phyloP scores from a whole-genome alignment of 129 eudicot genomes.

The Flaveria bidentis region DNA sequence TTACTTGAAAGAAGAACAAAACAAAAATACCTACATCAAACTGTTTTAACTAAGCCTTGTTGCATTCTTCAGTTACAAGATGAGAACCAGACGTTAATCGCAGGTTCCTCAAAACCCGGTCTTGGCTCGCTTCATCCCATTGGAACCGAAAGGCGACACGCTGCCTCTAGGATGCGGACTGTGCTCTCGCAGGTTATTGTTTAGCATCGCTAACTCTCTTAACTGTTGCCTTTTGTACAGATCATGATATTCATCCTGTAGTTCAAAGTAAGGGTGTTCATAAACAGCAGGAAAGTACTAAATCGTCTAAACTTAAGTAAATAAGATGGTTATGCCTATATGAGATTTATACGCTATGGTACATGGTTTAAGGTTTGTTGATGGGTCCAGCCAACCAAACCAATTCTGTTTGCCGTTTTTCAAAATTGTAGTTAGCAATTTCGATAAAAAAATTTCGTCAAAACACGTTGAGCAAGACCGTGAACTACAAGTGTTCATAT shows the following conservation, averaged over 20 bases:
- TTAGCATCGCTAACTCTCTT: conserved; percentile 77
- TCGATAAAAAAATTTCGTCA: no score
- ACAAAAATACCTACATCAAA: conserved; percentile 15
- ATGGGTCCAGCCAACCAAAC: no score
- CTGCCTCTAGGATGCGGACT: conserved; percentile 84
- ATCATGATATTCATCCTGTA: conserved; percentile 73
- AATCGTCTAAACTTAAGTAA: no score
- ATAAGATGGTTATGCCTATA: background rate
- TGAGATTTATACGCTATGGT: background rate
- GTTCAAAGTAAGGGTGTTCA: background rate
- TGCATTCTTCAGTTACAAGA: conserved; percentile 20
- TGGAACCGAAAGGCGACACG: conserved; percentile 60
- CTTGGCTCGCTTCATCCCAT: conserved; percentile 32
- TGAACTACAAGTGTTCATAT: no score
- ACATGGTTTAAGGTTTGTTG: no score
- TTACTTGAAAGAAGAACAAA: background rate
- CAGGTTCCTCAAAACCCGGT: conserved; percentile 22
- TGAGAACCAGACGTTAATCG: background rate
- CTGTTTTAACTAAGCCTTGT: conserved; percentile 18
- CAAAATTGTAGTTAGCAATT: no score
- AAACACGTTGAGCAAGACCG: no score
- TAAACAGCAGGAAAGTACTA: no score
- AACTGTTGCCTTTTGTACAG: conserved; percentile 68
- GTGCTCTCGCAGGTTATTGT: conserved; percentile 66
- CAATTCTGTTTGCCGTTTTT: no score